These are phyloP conservation scores for Trametes gibbosa DNA, from an alignment of 768 basidiomycete genomes.

Conservation along the genomic window DNA sequence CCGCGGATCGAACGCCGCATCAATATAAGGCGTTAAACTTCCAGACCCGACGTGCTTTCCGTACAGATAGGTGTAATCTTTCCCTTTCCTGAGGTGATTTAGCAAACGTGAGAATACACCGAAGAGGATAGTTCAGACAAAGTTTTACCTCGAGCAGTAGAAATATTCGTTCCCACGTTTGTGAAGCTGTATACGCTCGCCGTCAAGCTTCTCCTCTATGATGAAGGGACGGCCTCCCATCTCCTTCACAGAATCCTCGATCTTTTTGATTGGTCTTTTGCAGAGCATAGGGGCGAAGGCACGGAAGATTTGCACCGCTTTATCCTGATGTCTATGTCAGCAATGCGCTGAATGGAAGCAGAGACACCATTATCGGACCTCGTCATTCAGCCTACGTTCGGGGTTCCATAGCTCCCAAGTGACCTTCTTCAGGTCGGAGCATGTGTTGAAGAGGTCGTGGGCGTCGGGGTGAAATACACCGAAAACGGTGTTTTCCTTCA, in stretches of 20 bases:
- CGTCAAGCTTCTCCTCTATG: slow-evolving; percentile 97
- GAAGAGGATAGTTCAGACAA: background rate
- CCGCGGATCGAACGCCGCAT: slow-evolving; percentile 67
- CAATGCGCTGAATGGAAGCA: too few relatives aligned
- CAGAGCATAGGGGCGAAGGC: slow-evolving; percentile 96
- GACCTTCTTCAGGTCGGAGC: slow-evolving; percentile 93
- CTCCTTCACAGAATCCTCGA: slow-evolving; percentile 80
- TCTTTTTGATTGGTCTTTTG: slow-evolving; percentile 76
- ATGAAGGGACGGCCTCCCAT: slow-evolving; percentile 80
- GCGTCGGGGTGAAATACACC: slow-evolving; percentile 93
- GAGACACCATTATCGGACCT: slow-evolving; percentile 34
- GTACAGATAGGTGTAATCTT: slow-evolving; percentile 89
- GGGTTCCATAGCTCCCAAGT: slow-evolving; percentile 87
- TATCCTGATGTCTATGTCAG: slow-evolving; percentile 52
- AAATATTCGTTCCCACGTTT: slow-evolving; percentile 89
- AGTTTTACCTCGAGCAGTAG: slow-evolving; percentile 80
- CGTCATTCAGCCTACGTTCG: slow-evolving; percentile 56
- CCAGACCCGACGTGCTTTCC: slow-evolving; percentile 81
- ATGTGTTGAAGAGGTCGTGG: slow-evolving; percentile 91
- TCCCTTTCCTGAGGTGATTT: slow-evolving; percentile 64
- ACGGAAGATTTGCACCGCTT: slow-evolving; percentile 76
- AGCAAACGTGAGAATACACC: background rate
- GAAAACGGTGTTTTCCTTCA: slow-evolving; percentile 93
- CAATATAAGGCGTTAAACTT: slow-evolving; percentile 86
- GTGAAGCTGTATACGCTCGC: slow-evolving; percentile 94